Evolutionary conservation across 805 yeast genomes (phyloP).

Genomic region (Sporopachydermia quercuum): DNA sequence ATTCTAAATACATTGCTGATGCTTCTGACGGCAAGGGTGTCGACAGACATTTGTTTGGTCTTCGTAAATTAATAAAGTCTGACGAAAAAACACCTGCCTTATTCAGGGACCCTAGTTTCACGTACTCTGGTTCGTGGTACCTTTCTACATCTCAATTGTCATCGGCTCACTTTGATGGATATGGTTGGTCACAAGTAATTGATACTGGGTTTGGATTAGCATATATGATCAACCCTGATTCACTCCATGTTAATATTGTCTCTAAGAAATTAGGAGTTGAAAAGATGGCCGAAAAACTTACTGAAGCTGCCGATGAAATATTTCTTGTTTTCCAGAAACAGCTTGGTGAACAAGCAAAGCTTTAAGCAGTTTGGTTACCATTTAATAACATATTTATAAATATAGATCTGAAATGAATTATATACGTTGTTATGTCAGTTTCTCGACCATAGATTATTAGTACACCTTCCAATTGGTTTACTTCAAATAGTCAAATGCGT

Average conservation of each 20-base stretch:
- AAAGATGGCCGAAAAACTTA: conserved; percentile 46
- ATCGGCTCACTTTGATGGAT: conserved; percentile 72
- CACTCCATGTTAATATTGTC: conserved; percentile 75
- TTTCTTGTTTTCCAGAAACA: conserved; percentile 39
- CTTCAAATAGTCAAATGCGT: no score
- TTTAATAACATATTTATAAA: not conserved
- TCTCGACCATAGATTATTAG: no score
- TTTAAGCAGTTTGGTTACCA: conserved; percentile 12
- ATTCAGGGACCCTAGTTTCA: conserved; percentile 60
- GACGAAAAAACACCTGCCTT: conserved; percentile 49
- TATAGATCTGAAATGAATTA: no score
- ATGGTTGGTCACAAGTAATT: conserved; percentile 93
- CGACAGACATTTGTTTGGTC: conserved; percentile 87
- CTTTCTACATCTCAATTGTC: conserved; percentile 82
- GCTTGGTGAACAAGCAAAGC: conserved; percentile 18
- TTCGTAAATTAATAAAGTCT: conserved; percentile 50
- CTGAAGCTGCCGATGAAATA: conserved; percentile 71
- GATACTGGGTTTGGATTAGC: conserved; percentile 92
- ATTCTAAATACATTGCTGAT: conserved; percentile 52
- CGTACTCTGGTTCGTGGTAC: conserved; percentile 74
- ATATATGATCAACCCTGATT: conserved; percentile 77
- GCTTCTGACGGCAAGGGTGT: conserved; percentile 83
- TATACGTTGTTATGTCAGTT: no score
- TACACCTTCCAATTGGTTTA: no score
- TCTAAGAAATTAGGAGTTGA: conserved; percentile 41